Evolutionary conservation across 1,284 basidiomycete species (phyloP), one percentile per base, ranked within the genome.

Genomic region (Puccinia brachypodii): DNA sequence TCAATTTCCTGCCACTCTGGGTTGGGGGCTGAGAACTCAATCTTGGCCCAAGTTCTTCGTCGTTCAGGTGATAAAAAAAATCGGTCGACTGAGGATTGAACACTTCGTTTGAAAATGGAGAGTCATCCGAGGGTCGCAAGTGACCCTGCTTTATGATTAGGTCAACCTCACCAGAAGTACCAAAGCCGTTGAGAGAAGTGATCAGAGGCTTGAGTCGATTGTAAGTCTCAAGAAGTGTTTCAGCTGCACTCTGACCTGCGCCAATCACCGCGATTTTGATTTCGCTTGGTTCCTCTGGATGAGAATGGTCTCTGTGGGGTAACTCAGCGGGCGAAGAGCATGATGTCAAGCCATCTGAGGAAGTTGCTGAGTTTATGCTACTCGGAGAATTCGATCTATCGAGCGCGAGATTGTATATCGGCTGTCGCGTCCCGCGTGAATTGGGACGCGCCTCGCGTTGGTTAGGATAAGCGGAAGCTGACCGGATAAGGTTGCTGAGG

Each of bases 41-140:
- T 36, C 38, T 36, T 0, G 50, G 53, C 14, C 16, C 3, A n/a
- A 50, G 44, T 77, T 66, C 78, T 68, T 81, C 81, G 81, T 2
- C 53, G 62, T 8, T 56, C 56, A 75, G 73, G 6, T 36, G 47
- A 62, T 72, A 77, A 56, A 77, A 79, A 2, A 60, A 81, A 44
- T 80, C 87, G 88, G 84, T 85, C 89, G 89, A 85, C 31, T 86
- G 87, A 40, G 90, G 90, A 84, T 90, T 89, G 83, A 90, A 91
- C 9, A 90, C 68, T 83, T 90, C 89, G 79, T 91, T 91, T 19
- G 89, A 88, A 83, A 90, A 91, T 0, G 89, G 89, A 1, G 89
- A 88, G 83, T 90, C 89, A 82, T 91, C 90, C 69, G 89, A 90
- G 16, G 89, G 89, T 78, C 89, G 89, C 58, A 91, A 84, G 0